These are phyloP conservation scores for Endogone sp. DNA, from an alignment of 192 early-diverging fungal genomes.

Conservation along the genomic window DNA sequence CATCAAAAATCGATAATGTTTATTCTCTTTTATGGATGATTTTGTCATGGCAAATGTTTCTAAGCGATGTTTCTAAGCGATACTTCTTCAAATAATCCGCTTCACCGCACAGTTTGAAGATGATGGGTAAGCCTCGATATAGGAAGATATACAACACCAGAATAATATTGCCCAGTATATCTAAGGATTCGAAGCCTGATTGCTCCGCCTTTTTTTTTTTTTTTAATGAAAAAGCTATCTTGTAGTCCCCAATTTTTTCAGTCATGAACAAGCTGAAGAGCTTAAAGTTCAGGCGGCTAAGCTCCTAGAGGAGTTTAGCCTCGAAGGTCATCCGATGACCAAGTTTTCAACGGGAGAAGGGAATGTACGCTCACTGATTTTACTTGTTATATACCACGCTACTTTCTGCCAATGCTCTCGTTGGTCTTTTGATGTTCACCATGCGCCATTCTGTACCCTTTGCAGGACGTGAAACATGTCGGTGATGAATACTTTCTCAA, in stretches of 20 bases:
- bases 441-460: neutral
- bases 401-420: neutral
- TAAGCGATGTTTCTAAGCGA: too few species aligned
- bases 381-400: constrained; percentile 4
- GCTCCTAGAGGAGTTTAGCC: constrained; percentile 61
- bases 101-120: neutral
- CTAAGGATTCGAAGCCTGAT: too few species aligned
- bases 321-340: constrained; percentile 69
- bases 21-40: too few species aligned
- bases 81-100: too few species aligned
- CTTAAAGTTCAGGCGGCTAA: constrained; percentile 43
- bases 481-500: constrained; percentile 88
- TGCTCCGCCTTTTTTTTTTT: too few species aligned
- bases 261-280: constrained; percentile 31
- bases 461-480: constrained; percentile 53
- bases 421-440: neutral
- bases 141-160: too few species aligned
- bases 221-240: too few species aligned
- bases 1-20: neutral
- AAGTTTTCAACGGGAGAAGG: constrained; percentile 68
- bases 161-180: too few species aligned
- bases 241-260: constrained; percentile 65
- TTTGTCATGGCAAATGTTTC: too few species aligned
- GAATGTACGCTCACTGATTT: constrained; percentile 18
- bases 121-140: too few species aligned